phyloP scores from a whole-genome alignment of 2,329 filamentous ascomycete species.

The Tolypocladium endophyticum region DNA sequence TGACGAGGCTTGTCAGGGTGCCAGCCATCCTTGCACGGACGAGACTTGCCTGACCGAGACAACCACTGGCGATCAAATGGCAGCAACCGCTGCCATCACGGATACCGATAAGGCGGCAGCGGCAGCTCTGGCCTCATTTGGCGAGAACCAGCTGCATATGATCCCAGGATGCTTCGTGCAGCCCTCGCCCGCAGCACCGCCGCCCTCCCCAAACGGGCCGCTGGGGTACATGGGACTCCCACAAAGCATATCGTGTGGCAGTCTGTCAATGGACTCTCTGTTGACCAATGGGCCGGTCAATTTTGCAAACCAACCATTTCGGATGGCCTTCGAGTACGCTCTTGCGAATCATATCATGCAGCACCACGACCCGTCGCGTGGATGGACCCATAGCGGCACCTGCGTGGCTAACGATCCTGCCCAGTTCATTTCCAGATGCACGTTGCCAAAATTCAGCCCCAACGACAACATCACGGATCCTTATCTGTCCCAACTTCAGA shows the following conservation, averaged over 20 bases:
- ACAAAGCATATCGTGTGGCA: conserved; percentile 9
- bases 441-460: conserved; percentile 12
- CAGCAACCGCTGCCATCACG: conserved; percentile 4
- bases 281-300: conserved; percentile 2
- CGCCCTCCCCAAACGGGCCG: conserved; percentile 1
- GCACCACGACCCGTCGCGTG: conserved; percentile 16
- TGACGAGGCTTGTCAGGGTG: conserved; percentile 23
- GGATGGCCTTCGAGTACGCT: conserved; percentile 11
- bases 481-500: conserved; percentile 7
- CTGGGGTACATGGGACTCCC: conserved; percentile 5
- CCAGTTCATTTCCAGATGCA: conserved; percentile 14
- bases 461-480: conserved; percentile 6
- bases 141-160: conserved; percentile 8
- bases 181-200: conserved; percentile 2
- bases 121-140: conserved; percentile 19
- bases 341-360: conserved; percentile 18
- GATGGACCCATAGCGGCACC: conserved; percentile 10
- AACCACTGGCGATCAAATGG: not conserved
- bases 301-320: conserved; percentile 8
- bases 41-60: conserved; percentile 19
- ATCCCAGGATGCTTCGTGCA: conserved; percentile 5
- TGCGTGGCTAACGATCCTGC: conserved; percentile 17
- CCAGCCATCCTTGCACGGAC: conserved; percentile 24
- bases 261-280: conserved; percentile 10
- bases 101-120: conserved; percentile 16